These are phyloP conservation scores for Paspalum vaginatum DNA, from an alignment of 176 grass and related monocot genomes.

Conservation along the genomic window DNA sequence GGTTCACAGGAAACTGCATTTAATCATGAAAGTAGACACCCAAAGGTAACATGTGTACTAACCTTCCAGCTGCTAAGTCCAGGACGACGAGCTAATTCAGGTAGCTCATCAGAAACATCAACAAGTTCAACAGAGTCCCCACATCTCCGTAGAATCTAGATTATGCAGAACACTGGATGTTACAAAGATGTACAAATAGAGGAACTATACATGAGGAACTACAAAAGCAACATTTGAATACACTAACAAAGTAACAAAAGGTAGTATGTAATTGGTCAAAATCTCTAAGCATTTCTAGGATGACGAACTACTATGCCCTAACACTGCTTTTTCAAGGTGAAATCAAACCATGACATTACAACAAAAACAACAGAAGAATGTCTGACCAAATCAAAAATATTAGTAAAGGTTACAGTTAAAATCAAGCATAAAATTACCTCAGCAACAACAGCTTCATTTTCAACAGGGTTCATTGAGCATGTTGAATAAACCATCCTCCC, in stretches of 20 bases:
- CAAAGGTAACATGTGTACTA: slow-evolving; percentile 35
- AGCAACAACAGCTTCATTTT: slow-evolving; percentile 95
- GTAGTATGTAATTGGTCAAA: not conserved
- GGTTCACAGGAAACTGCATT: slow-evolving; percentile 3
- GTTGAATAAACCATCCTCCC: slow-evolving; percentile 98
- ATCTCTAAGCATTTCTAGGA: slow-evolving; percentile 23
- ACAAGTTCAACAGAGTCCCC: slow-evolving; percentile 82
- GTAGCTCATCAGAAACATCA: slow-evolving; percentile 83
- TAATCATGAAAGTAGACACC: slow-evolving; percentile 13
- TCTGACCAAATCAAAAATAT: slow-evolving; percentile 16
- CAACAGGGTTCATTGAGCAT: slow-evolving; percentile 97
- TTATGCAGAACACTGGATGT: slow-evolving; percentile 33
- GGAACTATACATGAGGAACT: slow-evolving; percentile 24
- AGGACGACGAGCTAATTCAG: slow-evolving; percentile 74
- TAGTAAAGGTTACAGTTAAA: slow-evolving; percentile 22
- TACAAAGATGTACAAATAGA: not conserved
- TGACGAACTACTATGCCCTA: not conserved
- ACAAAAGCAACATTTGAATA: slow-evolving; percentile 37
- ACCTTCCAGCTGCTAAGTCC: slow-evolving; percentile 96
- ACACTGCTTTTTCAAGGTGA: slow-evolving; percentile 28
- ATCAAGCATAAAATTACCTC: slow-evolving; percentile 60
- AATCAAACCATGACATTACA: slow-evolving; percentile 29
- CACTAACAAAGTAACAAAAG: not conserved
- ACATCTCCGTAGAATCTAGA: slow-evolving; percentile 85
- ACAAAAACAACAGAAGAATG: not conserved